phyloP scores from a whole-genome alignment of 139 green algal species.

The Pedinophyceae sp. region DNA sequence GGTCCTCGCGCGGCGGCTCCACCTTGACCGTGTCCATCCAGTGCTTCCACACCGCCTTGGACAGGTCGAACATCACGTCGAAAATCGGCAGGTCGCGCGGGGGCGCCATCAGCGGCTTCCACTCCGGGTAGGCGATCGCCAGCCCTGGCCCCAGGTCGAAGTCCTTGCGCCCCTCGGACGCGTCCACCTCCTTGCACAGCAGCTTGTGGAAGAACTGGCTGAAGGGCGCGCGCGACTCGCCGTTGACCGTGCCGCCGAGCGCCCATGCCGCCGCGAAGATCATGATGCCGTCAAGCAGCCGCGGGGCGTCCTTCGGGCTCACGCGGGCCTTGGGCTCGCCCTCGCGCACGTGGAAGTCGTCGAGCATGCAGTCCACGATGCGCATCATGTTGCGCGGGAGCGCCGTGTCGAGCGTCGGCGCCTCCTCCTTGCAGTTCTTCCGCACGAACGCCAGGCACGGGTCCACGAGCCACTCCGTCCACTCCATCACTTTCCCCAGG shows the following conservation, averaged over 20 bases:
- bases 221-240: slow-evolving; percentile 31
- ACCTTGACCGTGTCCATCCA: slow-evolving; percentile 44
- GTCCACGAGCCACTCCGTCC: slow-evolving; percentile 52
- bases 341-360: slow-evolving; percentile 19
- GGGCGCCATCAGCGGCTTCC: slow-evolving; percentile 17
- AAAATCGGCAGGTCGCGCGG: slow-evolving; percentile 34
- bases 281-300: slow-evolving; percentile 39
- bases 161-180: slow-evolving; percentile 22
- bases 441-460: slow-evolving; percentile 31
- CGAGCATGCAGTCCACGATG: slow-evolving; percentile 25
- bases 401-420: slow-evolving; percentile 39
- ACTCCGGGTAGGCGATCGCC: slow-evolving; percentile 22
- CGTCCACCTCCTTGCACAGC: slow-evolving; percentile 26
- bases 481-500: background rate
- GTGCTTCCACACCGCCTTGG: slow-evolving; percentile 25
- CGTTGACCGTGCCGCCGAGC: slow-evolving; percentile 42
- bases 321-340: background rate
- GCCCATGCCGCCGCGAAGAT: slow-evolving; percentile 57
- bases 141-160: slow-evolving; percentile 50
- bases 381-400: slow-evolving; percentile 32
- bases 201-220: slow-evolving; percentile 36
- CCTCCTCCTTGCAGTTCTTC: slow-evolving; percentile 38
- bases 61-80: slow-evolving; percentile 50
- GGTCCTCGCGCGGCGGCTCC: slow-evolving; percentile 6
- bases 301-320: slow-evolving; percentile 15